Evolutionary conservation across 345 rosid genomes (phyloP).

Genomic region (Eucalyptus tenuipes): DNA sequence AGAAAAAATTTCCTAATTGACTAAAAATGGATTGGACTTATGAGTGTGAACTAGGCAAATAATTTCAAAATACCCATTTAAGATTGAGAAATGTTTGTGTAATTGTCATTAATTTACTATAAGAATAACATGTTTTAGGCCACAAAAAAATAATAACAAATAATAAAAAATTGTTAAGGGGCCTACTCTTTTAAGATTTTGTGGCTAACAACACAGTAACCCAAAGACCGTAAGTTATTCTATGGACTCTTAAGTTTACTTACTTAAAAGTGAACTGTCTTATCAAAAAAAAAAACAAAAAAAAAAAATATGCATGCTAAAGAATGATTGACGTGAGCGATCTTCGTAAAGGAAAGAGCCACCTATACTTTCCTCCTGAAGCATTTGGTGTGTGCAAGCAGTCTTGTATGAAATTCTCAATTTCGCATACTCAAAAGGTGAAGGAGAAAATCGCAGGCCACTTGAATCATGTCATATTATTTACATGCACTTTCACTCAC

Average conservation of each 20-base stretch:
- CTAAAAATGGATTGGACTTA: rapidly evolving
- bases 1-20: rapidly evolving
- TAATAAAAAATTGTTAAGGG: too few relatives aligned
- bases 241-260: background rate
- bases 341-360: background rate
- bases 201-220: too few relatives aligned
- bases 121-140: too few relatives aligned
- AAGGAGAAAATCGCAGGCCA: background rate
- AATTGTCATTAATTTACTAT: too few relatives aligned
- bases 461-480: background rate
- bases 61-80: background rate
- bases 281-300: background rate
- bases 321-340: background rate
- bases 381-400: background rate
- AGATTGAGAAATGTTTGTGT: background rate
- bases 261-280: background rate
- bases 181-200: too few relatives aligned
- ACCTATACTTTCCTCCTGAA: background rate
- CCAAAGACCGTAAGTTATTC: background rate
- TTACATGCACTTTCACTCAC: background rate
- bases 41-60: background rate
- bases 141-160: too few relatives aligned
- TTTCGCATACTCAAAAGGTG: background rate
- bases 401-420: background rate
- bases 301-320: background rate